These are phyloP conservation scores for Incumbomyces lentus DNA, from an alignment of 2,329 filamentous ascomycete species.

Conservation along the genomic window DNA sequence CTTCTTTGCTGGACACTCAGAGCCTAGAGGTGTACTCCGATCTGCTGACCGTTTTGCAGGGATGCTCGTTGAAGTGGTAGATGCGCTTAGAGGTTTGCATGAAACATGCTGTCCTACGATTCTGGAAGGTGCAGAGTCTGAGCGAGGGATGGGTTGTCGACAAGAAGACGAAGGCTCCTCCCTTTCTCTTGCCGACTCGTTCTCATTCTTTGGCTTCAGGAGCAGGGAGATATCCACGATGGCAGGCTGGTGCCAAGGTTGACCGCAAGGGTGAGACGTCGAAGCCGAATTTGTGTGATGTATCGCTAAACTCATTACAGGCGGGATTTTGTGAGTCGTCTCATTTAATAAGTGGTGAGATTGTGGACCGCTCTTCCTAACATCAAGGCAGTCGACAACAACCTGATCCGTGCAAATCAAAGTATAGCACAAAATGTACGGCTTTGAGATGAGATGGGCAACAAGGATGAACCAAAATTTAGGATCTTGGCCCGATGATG, in stretches of 20 bases:
- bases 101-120: slow-evolving; percentile 9
- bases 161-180: background rate
- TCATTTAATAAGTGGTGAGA: too few relatives aligned
- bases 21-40: slow-evolving; percentile 20
- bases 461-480: background rate
- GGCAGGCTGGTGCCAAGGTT: slow-evolving; percentile 21
- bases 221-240: slow-evolving; percentile 93
- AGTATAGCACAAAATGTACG: background rate
- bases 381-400: background rate
- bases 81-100: background rate
- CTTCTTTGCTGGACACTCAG: slow-evolving; percentile 68
- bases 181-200: slow-evolving; percentile 12
- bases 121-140: slow-evolving; percentile 16
- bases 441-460: background rate
- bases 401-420: background rate
- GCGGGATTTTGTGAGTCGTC: background rate
- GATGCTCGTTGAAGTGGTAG: slow-evolving; percentile 14
- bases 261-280: slow-evolving; percentile 2
- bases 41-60: slow-evolving; percentile 20
- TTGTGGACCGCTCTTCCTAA: too few relatives aligned
- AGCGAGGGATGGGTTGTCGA: slow-evolving; percentile 12
- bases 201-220: slow-evolving; percentile 49
- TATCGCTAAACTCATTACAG: slow-evolving; percentile 5
- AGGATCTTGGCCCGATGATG: background rate
- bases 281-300: background rate